phyloP scores from a whole-genome alignment of 257 asterid species.

The Handroanthus guayacan region DNA sequence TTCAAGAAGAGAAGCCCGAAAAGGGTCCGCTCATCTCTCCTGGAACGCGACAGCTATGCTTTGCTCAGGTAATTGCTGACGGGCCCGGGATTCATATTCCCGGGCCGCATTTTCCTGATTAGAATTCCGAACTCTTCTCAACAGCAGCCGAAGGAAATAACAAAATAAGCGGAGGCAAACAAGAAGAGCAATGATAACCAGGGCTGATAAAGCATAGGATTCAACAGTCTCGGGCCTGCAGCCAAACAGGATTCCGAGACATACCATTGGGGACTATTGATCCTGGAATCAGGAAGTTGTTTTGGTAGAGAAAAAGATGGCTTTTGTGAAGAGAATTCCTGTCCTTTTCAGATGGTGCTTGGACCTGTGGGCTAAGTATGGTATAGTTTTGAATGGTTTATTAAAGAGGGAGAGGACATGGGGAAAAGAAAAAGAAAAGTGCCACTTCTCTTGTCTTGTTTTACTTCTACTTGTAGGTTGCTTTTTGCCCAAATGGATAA shows the following conservation, averaged over 20 bases:
- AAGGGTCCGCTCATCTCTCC: background rate
- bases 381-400: slow-evolving; percentile 31
- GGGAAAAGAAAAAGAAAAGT: slow-evolving; percentile 27
- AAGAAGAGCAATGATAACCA: slow-evolving; percentile 49
- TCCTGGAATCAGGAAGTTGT: slow-evolving; percentile 2
- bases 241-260: slow-evolving; percentile 57
- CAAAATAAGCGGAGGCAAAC: slow-evolving; percentile 48
- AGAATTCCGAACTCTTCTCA: slow-evolving; percentile 20
- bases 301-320: background rate
- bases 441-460: background rate
- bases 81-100: slow-evolving; percentile 31
- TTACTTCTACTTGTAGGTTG: slow-evolving; percentile 25
- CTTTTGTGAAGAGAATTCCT: background rate
- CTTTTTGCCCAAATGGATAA: slow-evolving; percentile 8
- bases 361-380: slow-evolving; percentile 44
- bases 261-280: slow-evolving; percentile 45
- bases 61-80: background rate
- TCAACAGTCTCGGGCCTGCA: slow-evolving; percentile 53
- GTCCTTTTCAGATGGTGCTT: slow-evolving; percentile 4
- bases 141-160: slow-evolving; percentile 35
- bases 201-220: slow-evolving; percentile 51
- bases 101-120: slow-evolving; percentile 14
- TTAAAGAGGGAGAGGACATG: slow-evolving; percentile 24
- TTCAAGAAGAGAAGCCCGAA: background rate
- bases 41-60: background rate